Evolutionary conservation across 805 yeast species (phyloP).

Genomic region (Nakazawaea wyomingensis): DNA sequence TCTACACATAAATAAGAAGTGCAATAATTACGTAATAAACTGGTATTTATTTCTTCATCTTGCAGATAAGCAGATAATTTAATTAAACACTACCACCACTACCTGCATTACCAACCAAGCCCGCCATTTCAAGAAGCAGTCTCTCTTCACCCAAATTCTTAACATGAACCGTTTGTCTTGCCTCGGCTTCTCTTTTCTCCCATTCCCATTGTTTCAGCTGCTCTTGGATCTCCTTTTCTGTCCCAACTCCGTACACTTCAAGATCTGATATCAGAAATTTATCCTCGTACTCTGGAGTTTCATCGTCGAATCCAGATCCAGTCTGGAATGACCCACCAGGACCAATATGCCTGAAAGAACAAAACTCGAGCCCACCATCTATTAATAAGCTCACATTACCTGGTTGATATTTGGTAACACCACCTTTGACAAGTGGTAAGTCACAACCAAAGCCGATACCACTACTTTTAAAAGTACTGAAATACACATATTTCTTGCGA

Average conservation of each 20-base stretch:
- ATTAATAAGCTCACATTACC: conserved; percentile 79
- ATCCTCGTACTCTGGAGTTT: conserved; percentile 51
- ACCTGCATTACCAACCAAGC: conserved; percentile 41
- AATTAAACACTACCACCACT: conserved; percentile 45
- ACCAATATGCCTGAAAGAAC: conserved; percentile 67
- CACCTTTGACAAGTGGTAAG: conserved; percentile 52
- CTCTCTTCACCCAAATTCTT: conserved; percentile 71
- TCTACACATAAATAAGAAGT: too few species aligned
- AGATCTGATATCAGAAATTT: conserved; percentile 66
- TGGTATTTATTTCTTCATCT: not conserved
- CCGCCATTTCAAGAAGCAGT: conserved; percentile 83
- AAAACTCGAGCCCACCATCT: conserved; percentile 77
- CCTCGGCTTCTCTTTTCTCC: conserved; percentile 83
- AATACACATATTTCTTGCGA: conserved; percentile 47
- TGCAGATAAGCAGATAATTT: not conserved
- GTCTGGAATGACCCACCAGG: conserved; percentile 45
- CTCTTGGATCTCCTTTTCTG: conserved; percentile 67
- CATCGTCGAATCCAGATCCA: conserved; percentile 23
- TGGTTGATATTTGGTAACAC: conserved; percentile 43
- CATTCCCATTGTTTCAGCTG: conserved; percentile 82
- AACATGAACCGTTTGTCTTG: conserved; percentile 66
- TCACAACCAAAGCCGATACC: conserved; percentile 80
- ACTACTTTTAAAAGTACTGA: conserved; percentile 59
- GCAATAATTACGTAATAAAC: too few species aligned
- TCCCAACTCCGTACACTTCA: conserved; percentile 93